phyloP scores from a whole-genome alignment of 1,139 yeast species.

The Yamadazyma atmosphaerica region DNA sequence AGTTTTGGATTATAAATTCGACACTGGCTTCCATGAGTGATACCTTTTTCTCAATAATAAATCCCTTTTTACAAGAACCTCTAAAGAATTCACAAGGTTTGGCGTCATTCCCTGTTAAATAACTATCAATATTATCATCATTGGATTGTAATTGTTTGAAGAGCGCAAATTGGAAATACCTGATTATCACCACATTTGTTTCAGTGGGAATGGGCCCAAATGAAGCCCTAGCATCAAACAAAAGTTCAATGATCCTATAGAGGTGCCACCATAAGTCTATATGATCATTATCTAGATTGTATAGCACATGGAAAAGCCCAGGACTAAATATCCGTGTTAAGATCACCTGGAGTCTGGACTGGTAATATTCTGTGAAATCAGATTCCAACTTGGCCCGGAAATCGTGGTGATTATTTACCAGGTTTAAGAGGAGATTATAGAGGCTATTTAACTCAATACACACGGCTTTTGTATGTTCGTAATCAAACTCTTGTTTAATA shows the following conservation, averaged over 20 bases:
- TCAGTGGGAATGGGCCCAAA: constrained; percentile 6
- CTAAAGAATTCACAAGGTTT: constrained; percentile 15
- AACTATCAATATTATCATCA: constrained; percentile 6
- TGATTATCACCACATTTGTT: constrained; percentile 6
- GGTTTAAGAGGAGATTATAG: constrained; percentile 12
- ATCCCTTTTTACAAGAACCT: constrained; percentile 8
- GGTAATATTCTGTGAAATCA: constrained; percentile 14
- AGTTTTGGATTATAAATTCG: constrained; percentile 6
- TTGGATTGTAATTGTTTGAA: constrained; percentile 11
- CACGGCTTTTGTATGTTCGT: constrained; percentile 1
- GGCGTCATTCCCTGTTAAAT: constrained; percentile 4
- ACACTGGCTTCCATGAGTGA: constrained; percentile 7
- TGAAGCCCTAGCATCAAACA: constrained; percentile 3
- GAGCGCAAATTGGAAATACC: constrained; percentile 12
- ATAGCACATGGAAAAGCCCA: constrained; percentile 7
- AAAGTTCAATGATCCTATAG: constrained; percentile 7
- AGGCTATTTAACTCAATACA: constrained; percentile 7
- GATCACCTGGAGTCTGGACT: constrained; percentile 4
- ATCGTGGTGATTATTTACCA: constrained; percentile 12
- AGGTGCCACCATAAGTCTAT: constrained; percentile 15
- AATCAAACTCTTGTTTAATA: constrained; percentile 13
- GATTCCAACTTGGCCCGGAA: constrained; percentile 4
- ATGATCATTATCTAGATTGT: constrained; percentile 9
- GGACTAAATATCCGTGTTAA: constrained; percentile 8
- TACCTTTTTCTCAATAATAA: constrained; percentile 11